Evolutionary conservation across 345 rosid genomes (phyloP), one percentile per base, ranked within the genome.

Genomic region (Lepidium sativum): DNA sequence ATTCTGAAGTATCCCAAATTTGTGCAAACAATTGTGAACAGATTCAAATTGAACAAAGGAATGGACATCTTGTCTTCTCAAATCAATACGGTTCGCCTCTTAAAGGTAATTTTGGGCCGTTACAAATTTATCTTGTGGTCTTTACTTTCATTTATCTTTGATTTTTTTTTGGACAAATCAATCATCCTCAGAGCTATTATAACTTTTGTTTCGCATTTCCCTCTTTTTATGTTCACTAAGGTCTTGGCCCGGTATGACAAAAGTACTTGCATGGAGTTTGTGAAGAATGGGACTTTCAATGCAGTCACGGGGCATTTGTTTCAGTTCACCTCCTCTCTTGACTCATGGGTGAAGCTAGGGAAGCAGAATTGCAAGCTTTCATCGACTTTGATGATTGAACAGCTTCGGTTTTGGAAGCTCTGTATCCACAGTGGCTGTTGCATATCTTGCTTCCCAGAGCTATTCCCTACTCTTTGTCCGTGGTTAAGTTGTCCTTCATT

Each of bases 401-500:
- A 89, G 67, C 80, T 92, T 54, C 88, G 84, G 5, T 75, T 92
- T 60, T 92, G 84, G 98, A 89, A 76, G 74, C 84, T 80, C 67
- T 87, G 94, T 73, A 78, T 89, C 64, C 73, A 75, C 56, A 77
- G 76, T 80, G 98, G 89, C 18, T 80, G 60, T 57, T 79, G 94
- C 73, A 70, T 84, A 17, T 83, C 92, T 47, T 73, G 80, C 71
- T 89, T 83, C 75, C 63, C 92, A 48, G 82, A 82, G 69, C 78
- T 89, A 59, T 86, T 89, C 76, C 96, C 86, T 72, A 77, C 88
- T 73, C 54, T 92, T 69, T 86, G 94, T 80, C 70, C 89, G 69
- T 92, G 97, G 97, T 71, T 92, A 77, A 83, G 67, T 77, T 87
- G 86, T 38, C 97, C 98, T 54, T 63, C 86, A 58, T 67, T 92